Evolutionary conservation across 2,329 filamentous ascomycete species (phyloP).

Genomic region (Cadophora sp.): DNA sequence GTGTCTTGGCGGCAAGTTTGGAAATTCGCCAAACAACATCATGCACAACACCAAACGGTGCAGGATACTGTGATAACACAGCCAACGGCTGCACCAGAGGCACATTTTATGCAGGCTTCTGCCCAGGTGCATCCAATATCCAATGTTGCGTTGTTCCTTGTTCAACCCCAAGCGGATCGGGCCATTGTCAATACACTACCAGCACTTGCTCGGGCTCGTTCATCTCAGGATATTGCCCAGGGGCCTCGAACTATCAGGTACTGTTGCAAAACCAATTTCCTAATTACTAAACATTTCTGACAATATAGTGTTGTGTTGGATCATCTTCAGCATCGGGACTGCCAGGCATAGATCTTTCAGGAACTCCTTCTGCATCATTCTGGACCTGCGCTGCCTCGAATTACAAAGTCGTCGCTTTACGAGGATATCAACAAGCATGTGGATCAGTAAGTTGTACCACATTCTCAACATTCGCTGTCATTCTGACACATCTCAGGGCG

Average conservation of each 20-base stretch:
- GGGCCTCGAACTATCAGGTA: conserved; percentile 11
- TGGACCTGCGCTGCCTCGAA: conserved; percentile 14
- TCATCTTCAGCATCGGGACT: conserved; percentile 1
- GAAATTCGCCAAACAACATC: conserved; percentile 13
- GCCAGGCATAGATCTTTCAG: conserved; percentile 7
- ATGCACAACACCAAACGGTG: conserved; percentile 10
- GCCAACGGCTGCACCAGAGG: conserved; percentile 4
- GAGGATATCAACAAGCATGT: conserved; percentile 16
- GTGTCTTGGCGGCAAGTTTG: background rate
- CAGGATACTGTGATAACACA: conserved; percentile 5
- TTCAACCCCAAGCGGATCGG: conserved; percentile 9
- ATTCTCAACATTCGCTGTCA: background rate
- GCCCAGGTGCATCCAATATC: conserved; percentile 12
- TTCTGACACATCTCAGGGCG: conserved; percentile 3
- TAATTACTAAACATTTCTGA: background rate
- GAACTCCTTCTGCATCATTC: conserved; percentile 13
- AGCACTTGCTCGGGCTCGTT: conserved; percentile 8
- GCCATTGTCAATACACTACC: conserved; percentile 13
- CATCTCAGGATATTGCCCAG: conserved; percentile 7
- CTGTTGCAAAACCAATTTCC: background rate
- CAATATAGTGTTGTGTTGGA: conserved; percentile 4
- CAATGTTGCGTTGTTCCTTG: conserved; percentile 17
- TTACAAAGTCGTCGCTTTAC: conserved; percentile 3
- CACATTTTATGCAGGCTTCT: conserved; percentile 12
- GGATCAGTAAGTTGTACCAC: conserved; percentile 7